These are phyloP conservation scores for Nicotiana knightiana DNA, from an alignment of 257 asterid species.

Conservation along the genomic window DNA sequence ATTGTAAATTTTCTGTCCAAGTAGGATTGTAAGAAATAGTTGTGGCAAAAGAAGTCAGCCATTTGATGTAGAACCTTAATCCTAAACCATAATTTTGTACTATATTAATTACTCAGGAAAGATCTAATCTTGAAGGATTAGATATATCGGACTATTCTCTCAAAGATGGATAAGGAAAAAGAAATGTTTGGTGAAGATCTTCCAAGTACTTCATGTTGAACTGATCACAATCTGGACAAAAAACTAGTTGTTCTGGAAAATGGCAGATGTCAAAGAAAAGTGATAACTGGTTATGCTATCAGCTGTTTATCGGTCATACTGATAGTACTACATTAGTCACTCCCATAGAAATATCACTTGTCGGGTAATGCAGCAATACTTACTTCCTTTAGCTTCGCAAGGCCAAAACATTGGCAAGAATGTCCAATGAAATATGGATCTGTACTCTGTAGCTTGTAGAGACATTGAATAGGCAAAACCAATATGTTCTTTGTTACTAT, in stretches of 20 bases:
- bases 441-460: background rate
- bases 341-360: background rate
- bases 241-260: background rate
- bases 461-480: background rate
- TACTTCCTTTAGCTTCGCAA: background rate
- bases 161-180: background rate
- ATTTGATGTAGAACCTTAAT: background rate
- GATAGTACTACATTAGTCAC: background rate
- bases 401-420: background rate
- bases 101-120: background rate
- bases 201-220: background rate
- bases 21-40: background rate
- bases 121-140: background rate
- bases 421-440: background rate
- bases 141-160: background rate
- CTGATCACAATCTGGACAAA: background rate
- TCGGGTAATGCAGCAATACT: background rate
- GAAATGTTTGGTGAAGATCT: background rate
- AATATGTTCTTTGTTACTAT: background rate
- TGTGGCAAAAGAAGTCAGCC: background rate
- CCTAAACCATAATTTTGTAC: background rate
- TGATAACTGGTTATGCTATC: background rate
- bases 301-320: background rate
- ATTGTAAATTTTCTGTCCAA: background rate
- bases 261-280: background rate